A percentile compares a stretch with the other conserved stretches of the same genome.
These are phyloP conservation scores for Hypoxylon subgilvum DNA, from an alignment of 495 filamentous ascomycete species.

Conservation along the genomic window DNA sequence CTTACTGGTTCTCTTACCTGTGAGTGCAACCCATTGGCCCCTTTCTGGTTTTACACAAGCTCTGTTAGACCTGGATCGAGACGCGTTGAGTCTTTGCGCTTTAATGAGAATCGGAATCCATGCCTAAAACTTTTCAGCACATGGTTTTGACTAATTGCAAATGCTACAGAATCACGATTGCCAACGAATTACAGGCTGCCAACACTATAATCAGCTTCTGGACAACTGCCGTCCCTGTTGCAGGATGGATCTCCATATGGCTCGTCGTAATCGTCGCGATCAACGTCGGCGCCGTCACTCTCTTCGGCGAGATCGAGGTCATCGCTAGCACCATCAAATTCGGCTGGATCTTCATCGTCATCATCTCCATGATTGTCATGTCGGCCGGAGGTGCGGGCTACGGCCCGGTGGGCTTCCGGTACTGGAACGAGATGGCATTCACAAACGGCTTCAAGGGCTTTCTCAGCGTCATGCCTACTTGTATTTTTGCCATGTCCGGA, in stretches of 20 bases:
- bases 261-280: constrained; percentile 67
- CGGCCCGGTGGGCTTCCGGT: constrained; percentile 49
- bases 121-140: no score
- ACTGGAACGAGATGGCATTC: constrained; percentile 62
- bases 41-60: no score
- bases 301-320: constrained; percentile 72
- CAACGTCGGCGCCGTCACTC: constrained; percentile 64
- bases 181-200: constrained; percentile 68
- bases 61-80: no score
- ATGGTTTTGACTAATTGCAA: not conserved
- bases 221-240: constrained; percentile 54
- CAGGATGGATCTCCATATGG: constrained; percentile 64
- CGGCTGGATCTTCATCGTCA: constrained; percentile 65
- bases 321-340: constrained; percentile 69
- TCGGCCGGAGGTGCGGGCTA: constrained; percentile 61
- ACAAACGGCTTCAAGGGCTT: constrained; percentile 64
- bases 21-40: not conserved
- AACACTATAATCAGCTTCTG: constrained; percentile 69
- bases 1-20: constrained; percentile 41
- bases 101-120: no score
- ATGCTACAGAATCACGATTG: constrained; percentile 59
- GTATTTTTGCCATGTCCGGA: constrained; percentile 67
- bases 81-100: no score
- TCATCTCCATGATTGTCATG: constrained; percentile 65
- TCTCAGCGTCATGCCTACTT: constrained; percentile 65